A percentile compares a stretch with the other conserved stretches of the same genome.
These are phyloP conservation scores for Lepidium sativum DNA, from an alignment of 345 rosid species.

Conservation along the genomic window DNA sequence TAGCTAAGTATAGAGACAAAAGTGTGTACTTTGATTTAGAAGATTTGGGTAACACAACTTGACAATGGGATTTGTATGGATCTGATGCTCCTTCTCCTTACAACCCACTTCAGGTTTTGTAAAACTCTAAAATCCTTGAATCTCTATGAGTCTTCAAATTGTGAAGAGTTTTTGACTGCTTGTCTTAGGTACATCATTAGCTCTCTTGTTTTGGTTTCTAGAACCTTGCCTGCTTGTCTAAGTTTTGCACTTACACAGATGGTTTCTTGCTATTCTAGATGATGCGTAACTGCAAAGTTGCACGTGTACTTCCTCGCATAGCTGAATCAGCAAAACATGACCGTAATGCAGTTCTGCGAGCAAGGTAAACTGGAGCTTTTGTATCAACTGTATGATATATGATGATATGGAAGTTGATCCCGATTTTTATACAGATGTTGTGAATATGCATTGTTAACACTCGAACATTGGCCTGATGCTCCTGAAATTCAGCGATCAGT, in stretches of 20 bases:
- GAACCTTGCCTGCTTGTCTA: constrained; percentile 4
- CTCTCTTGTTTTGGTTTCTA: background rate
- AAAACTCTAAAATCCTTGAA: too few relatives aligned
- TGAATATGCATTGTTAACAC: constrained; percentile 87
- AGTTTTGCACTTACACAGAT: constrained; percentile 24
- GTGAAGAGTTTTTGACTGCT: too few relatives aligned
- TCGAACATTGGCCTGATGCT: constrained; percentile 98
- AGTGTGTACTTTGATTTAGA: constrained; percentile 94
- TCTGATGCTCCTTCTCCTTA: constrained; percentile 98
- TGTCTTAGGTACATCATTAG: constrained; percentile 39
- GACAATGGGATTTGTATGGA: constrained; percentile 95
- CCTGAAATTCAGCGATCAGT: constrained; percentile 91
- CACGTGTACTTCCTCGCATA: constrained; percentile 88
- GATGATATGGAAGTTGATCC: constrained; percentile 8
- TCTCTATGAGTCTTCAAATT: too few relatives aligned
- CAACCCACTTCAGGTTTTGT: constrained; percentile 93
- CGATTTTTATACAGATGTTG: constrained; percentile 58
- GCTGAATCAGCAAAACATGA: constrained; percentile 92
- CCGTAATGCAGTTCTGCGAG: constrained; percentile 80
- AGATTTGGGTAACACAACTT: constrained; percentile 93
- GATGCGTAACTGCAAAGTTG: constrained; percentile 92
- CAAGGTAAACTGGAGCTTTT: constrained; percentile 46
- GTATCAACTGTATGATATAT: background rate
- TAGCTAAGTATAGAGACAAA: constrained; percentile 93
- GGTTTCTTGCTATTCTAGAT: constrained; percentile 45